Conservation (phyloP, 345 rosid genomes). For the Ailanthus altissimus region DNA sequence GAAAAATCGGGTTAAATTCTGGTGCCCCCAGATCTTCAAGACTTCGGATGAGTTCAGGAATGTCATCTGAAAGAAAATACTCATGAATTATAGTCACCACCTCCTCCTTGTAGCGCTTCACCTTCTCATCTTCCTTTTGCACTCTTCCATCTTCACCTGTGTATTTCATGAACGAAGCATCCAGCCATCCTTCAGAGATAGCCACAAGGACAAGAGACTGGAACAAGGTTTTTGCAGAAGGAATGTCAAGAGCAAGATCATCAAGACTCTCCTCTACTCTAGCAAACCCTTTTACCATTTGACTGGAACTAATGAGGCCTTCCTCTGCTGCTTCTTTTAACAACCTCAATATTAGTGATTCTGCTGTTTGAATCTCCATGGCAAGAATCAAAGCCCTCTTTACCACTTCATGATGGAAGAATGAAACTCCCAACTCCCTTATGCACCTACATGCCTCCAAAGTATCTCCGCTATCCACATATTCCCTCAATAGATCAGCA, state of each 20-base stretch:
- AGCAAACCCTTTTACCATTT: conserved; percentile 87
- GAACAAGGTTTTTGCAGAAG: conserved; percentile 70
- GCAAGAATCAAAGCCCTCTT: conserved; percentile 90
- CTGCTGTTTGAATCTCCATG: conserved; percentile 76
- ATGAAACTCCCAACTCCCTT: conserved; percentile 86
- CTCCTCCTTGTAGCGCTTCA: conserved; percentile 77
- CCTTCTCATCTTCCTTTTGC: conserved; percentile 45
- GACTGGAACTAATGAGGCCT: conserved; percentile 93
- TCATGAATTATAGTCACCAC: conserved; percentile 81
- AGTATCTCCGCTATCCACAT: conserved; percentile 78
- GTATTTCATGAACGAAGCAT: conserved; percentile 52
- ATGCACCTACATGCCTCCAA: conserved; percentile 96
- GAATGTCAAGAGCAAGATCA: conserved; percentile 96
- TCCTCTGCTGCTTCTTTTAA: conserved; percentile 92
- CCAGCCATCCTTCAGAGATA: conserved; percentile 88
- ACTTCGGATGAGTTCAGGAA: conserved; percentile 87
- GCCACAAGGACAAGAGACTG: conserved; percentile 68
- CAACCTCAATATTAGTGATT: conserved; percentile 65
- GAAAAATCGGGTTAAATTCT: conserved; percentile 70
- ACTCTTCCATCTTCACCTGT: conserved; percentile 44
- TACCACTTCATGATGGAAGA: conserved; percentile 98
- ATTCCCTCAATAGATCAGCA: conserved; percentile 79
- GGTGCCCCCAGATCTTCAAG: conserved; percentile 83
- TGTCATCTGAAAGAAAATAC: conserved; percentile 96
- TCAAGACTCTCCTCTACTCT: conserved; percentile 87